phyloP scores from a whole-genome alignment of 1,284 basidiomycete species.

The Moniliophthora roreri region DNA sequence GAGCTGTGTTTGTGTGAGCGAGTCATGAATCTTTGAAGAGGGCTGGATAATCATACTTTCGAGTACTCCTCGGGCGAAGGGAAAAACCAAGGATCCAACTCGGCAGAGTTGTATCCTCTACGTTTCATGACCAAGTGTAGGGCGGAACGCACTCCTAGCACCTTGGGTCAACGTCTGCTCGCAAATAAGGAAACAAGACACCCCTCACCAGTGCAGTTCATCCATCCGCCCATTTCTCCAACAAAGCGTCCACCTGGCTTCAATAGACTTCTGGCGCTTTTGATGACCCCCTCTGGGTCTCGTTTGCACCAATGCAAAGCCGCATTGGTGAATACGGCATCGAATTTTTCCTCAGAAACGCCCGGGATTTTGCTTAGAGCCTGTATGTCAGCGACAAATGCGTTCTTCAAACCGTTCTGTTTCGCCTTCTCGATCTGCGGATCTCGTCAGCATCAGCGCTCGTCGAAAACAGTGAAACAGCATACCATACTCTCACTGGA shows the following conservation, averaged over 20 bases:
- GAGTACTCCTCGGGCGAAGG: slow-evolving; percentile 69
- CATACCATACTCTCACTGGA: slow-evolving; percentile 70
- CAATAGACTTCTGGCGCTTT: slow-evolving; percentile 56
- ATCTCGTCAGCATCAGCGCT: slow-evolving; percentile 2
- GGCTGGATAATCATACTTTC: slow-evolving; percentile 36
- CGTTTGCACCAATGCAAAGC: slow-evolving; percentile 84
- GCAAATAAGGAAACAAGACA: slow-evolving; percentile 4
- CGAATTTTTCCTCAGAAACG: slow-evolving; percentile 38
- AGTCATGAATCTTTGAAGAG: neutral
- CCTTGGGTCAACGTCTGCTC: too few species aligned
- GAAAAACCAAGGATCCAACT: slow-evolving; percentile 82
- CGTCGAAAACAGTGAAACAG: neutral
- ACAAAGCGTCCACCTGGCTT: slow-evolving; percentile 71
- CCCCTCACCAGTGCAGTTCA: slow-evolving; percentile 62
- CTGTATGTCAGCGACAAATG: slow-evolving; percentile 55
- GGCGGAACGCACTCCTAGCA: slow-evolving; percentile 61
- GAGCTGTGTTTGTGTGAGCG: slow-evolving; percentile 39
- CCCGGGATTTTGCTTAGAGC: slow-evolving; percentile 33
- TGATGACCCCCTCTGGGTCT: slow-evolving; percentile 65
- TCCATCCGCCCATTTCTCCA: slow-evolving; percentile 78
- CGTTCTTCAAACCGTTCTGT: slow-evolving; percentile 44
- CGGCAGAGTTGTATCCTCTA: slow-evolving; percentile 57
- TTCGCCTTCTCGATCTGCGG: slow-evolving; percentile 58
- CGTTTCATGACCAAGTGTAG: slow-evolving; percentile 55
- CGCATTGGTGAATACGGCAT: slow-evolving; percentile 78